These are phyloP conservation scores for Alternaria infectoria DNA, from an alignment of 2,329 filamentous ascomycete species.

Conservation along the genomic window DNA sequence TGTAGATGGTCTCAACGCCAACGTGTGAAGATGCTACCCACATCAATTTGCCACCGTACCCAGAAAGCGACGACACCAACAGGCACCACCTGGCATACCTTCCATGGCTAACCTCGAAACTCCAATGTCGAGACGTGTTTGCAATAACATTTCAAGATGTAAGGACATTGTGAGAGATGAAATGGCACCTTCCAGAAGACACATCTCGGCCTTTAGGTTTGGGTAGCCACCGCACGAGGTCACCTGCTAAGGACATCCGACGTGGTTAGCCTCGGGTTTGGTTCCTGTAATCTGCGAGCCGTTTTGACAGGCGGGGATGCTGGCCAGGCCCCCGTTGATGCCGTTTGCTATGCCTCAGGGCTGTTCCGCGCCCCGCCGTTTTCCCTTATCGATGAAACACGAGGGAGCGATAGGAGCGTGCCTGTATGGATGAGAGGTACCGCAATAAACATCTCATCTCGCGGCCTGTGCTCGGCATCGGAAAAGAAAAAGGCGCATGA, in stretches of 20 bases:
- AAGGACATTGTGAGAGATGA: neutral
- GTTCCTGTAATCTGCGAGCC: conserved; percentile 19
- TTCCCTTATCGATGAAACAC: conserved; percentile 13
- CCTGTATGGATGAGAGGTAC: neutral
- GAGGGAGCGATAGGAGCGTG: neutral
- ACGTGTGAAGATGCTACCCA: neutral
- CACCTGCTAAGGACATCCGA: conserved; percentile 5
- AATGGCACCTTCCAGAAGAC: neutral
- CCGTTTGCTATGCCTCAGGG: conserved; percentile 3
- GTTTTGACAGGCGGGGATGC: conserved; percentile 8
- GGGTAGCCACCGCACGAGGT: conserved; percentile 1
- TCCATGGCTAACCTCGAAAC: neutral
- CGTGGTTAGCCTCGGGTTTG: conserved; percentile 8
- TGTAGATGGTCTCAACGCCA: neutral
- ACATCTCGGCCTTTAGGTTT: conserved; percentile 5
- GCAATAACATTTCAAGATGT: neutral
- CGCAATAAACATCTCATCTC: conserved; percentile 5
- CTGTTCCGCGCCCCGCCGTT: conserved; percentile 5
- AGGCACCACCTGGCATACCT: neutral
- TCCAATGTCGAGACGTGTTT: neutral
- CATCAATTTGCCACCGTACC: neutral
- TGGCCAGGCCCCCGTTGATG: conserved; percentile 1
- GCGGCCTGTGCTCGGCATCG: neutral
- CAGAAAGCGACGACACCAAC: neutral
- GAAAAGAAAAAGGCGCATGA: conserved; percentile 1